Evolutionary conservation across 306 rosid genomes (phyloP).

Genomic region (Casuarina glauca): DNA sequence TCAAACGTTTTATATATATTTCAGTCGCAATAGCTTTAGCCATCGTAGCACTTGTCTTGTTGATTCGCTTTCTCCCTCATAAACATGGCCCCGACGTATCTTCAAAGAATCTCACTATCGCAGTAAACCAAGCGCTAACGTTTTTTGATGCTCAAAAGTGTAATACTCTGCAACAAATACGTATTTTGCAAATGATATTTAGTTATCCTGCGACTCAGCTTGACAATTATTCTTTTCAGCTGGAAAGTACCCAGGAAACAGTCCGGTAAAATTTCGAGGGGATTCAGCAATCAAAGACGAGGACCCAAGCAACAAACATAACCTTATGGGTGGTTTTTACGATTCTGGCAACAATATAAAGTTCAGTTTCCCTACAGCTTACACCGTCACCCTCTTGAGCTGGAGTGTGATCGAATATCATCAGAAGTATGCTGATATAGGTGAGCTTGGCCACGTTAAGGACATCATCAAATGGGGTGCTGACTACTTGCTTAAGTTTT

Average conservation of each 20-base stretch:
- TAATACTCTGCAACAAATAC: conserved; percentile 10
- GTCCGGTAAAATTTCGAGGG: conserved; percentile 66
- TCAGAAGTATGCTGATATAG: conserved; percentile 56
- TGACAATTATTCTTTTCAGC: conserved; percentile 38
- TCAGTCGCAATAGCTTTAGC: conserved; percentile 28
- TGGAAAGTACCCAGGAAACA: conserved; percentile 57
- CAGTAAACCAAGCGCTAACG: conserved; percentile 68
- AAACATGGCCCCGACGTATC: conserved; percentile 39
- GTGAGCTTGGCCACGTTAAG: conserved; percentile 73
- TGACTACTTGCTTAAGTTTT: conserved; percentile 69
- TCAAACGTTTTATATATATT: conserved; percentile 45
- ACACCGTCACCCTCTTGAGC: conserved; percentile 73
- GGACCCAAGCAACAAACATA: conserved; percentile 21
- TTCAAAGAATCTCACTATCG: conserved; percentile 52
- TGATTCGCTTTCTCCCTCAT: conserved; percentile 47
- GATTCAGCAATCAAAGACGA: conserved; percentile 78
- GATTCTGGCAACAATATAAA: conserved; percentile 88
- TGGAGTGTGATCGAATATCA: conserved; percentile 83
- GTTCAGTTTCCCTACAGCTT: conserved; percentile 82
- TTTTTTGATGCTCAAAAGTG: conserved; percentile 87
- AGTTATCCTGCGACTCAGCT: conserved; percentile 5
- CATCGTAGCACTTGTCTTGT: conserved; percentile 38
- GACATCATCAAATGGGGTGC: conserved; percentile 86
- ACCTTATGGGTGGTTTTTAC: conserved; percentile 80
- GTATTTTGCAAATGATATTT: no score